A percentile compares a stretch with the other conserved stretches of the same genome.
phyloP scores from a whole-genome alignment of 164 flowering plant species.

The Amborella trichopoda region DNA sequence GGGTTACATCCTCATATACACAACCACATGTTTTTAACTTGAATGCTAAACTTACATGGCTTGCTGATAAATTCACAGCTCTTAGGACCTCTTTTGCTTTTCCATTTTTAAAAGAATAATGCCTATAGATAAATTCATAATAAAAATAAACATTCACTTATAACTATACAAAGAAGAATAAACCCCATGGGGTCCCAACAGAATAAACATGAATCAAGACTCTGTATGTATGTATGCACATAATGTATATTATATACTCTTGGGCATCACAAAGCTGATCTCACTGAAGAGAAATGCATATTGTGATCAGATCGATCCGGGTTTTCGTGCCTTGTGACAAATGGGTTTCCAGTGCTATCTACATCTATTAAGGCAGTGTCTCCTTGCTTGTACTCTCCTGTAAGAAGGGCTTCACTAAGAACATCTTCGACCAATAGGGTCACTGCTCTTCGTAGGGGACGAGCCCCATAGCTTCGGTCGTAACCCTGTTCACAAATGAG shows the following conservation, averaged over 20 bases:
- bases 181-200: no score
- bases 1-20: no score
- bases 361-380: slow-evolving; percentile 54
- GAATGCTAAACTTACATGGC: no score
- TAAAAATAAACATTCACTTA: no score
- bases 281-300: slow-evolving; percentile 31
- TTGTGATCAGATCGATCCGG: slow-evolving; percentile 20
- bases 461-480: slow-evolving; percentile 59
- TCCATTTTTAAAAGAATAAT: no score
- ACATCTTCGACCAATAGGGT: slow-evolving; percentile 54
- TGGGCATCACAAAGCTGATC: slow-evolving; percentile 10
- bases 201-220: no score
- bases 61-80: no score
- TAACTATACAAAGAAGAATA: no score
- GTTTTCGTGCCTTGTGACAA: slow-evolving; percentile 25
- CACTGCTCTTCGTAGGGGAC: slow-evolving; percentile 71
- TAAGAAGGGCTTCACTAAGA: slow-evolving; percentile 64
- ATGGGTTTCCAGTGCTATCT: slow-evolving; percentile 62
- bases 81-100: no score
- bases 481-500: slow-evolving; percentile 60
- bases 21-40: no score
- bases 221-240: not conserved
- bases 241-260: slow-evolving; percentile 1
- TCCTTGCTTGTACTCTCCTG: slow-evolving; percentile 51
- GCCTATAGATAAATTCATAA: no score